phyloP scores from a whole-genome alignment of 164 flowering plant genomes.

The Chimonanthus praecox region DNA sequence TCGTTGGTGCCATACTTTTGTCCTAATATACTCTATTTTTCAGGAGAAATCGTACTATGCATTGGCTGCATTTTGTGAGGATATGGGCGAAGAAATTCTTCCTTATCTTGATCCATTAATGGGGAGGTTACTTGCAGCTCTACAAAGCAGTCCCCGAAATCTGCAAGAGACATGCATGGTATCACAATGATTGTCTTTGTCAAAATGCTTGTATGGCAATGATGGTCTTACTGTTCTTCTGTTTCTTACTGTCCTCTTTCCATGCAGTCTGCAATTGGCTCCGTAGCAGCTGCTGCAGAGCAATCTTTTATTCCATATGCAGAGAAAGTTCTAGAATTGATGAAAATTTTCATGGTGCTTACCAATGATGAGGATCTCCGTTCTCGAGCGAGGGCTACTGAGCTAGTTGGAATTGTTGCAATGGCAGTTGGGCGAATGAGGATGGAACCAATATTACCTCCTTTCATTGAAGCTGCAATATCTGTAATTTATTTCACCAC shows the following conservation, averaged over 20 bases:
- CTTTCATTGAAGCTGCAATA: constrained; percentile 94
- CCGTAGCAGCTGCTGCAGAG: constrained; percentile 96
- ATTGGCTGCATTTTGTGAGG: constrained; percentile 95
- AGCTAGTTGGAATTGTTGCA: constrained; percentile 90
- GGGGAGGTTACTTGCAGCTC: constrained; percentile 78
- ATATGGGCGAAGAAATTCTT: constrained; percentile 94
- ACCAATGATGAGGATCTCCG: constrained; percentile 90
- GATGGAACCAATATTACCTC: constrained; percentile 87
- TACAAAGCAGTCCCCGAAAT: constrained; percentile 77
- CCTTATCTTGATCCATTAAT: constrained; percentile 85
- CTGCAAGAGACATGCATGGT: constrained; percentile 99
- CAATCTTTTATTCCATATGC: constrained; percentile 91
- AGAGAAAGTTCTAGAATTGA: constrained; percentile 84
- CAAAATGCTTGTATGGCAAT: not conserved
- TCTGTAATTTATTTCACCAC: constrained; percentile 36
- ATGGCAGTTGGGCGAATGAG: constrained; percentile 81
- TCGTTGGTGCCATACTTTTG: not conserved
- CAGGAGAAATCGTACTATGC: constrained; percentile 99
- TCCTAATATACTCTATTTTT: not conserved
- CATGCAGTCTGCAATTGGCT: constrained; percentile 95
- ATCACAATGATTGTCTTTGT: constrained; percentile 1
- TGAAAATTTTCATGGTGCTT: constrained; percentile 90
- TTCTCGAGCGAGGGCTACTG: constrained; percentile 95
- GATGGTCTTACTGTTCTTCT: not conserved
- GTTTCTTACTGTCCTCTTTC: constrained; percentile 6